phyloP scores from a whole-genome alignment of 345 rosid genomes.

The Eutrema yunnanense region DNA sequence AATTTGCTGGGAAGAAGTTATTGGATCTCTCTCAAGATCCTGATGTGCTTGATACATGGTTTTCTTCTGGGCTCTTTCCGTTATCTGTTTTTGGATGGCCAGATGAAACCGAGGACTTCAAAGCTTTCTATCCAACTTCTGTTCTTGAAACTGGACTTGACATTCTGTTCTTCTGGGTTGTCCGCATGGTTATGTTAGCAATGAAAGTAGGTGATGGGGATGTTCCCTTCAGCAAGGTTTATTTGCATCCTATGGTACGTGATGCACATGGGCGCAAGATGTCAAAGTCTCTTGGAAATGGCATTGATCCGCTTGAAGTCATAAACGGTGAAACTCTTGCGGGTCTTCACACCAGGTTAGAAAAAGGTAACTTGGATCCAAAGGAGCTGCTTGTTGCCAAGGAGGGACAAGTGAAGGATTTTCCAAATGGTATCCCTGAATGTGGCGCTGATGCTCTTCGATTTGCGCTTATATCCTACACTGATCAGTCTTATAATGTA shows the following conservation, averaged over 20 bases:
- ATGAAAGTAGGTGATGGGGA: constrained; percentile 55
- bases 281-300: constrained; percentile 85
- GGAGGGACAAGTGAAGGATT: constrained; percentile 64
- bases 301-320: constrained; percentile 79
- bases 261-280: constrained; percentile 92
- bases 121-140: constrained; percentile 67
- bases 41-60: constrained; percentile 89
- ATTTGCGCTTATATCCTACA: constrained; percentile 77
- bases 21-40: constrained; percentile 63
- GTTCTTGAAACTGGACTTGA: constrained; percentile 88
- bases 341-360: constrained; percentile 68
- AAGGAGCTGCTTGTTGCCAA: constrained; percentile 52
- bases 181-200: constrained; percentile 84
- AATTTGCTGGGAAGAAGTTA: constrained; percentile 53
- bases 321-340: constrained; percentile 62
- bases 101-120: constrained; percentile 66
- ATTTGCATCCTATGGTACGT: constrained; percentile 81
- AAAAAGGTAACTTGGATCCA: constrained; percentile 61
- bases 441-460: constrained; percentile 92
- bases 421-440: constrained; percentile 79
- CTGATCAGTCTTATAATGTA: constrained; percentile 84
- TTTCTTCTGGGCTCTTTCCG: constrained; percentile 77
- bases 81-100: constrained; percentile 83
- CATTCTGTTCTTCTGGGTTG: constrained; percentile 89
- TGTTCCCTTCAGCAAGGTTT: constrained; percentile 74